Percentiles rank a stretch among this genome's conserved stretches.
These are phyloP conservation scores for Sarcodon sp. DNA, from an alignment of 768 basidiomycete genomes.

Conservation along the genomic window DNA sequence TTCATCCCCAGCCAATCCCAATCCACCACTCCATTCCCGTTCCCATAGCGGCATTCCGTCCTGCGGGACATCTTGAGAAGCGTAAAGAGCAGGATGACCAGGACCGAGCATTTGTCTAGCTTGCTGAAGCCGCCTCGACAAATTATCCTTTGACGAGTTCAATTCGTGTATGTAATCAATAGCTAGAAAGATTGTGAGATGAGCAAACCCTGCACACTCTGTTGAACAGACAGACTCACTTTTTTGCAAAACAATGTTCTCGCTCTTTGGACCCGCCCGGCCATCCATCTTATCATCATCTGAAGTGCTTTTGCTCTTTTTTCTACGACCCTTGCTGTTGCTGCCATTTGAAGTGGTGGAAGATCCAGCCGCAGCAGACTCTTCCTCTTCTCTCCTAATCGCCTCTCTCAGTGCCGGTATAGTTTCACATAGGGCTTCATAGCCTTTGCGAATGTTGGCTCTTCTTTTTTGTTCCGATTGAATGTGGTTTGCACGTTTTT, in stretches of 20 bases:
- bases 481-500: conserved; percentile 92
- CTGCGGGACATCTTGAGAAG: conserved; percentile 18
- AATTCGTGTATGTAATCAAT: conserved; percentile 76
- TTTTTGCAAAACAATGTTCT: conserved; percentile 80
- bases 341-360: conserved; percentile 1
- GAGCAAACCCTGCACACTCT: background rate
- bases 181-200: conserved; percentile 29
- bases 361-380: conserved; percentile 11
- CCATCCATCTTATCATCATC: conserved; percentile 59
- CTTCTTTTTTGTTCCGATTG: conserved; percentile 90
- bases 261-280: conserved; percentile 80
- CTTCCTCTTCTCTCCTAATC: conserved; percentile 64
- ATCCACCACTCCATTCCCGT: conserved; percentile 73
- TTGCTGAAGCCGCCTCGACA: conserved; percentile 44
- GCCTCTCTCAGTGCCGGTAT: conserved; percentile 78
- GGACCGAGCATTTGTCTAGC: conserved; percentile 45
- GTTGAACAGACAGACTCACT: conserved; percentile 37
- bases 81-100: conserved; percentile 40
- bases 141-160: conserved; percentile 40
- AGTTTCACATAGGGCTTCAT: conserved; percentile 76
- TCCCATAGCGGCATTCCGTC: conserved; percentile 42
- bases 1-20: conserved; percentile 32
- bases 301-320: conserved; percentile 13
- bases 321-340: conserved; percentile 5
- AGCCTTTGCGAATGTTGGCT: conserved; percentile 81